Evolutionary conservation across 257 asterid genomes (phyloP), one percentile per base, ranked within the genome.

Genomic region (Eustoma russellianum): DNA sequence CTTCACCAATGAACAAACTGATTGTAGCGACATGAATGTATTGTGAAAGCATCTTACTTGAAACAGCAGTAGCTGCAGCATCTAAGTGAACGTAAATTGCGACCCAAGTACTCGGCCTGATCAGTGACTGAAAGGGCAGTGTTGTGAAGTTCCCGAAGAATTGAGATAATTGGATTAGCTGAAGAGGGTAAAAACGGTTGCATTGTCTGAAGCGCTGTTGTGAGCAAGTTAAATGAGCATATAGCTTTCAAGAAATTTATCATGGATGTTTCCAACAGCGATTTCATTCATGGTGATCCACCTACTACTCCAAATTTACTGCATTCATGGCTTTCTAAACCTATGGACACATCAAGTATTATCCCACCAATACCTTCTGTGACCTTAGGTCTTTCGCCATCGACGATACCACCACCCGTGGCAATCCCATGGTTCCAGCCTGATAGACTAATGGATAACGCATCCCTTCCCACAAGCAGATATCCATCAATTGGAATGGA

Each of bases 281-380:
- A 79, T 12, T 81, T 63, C 61, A 73, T 70, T 41, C 85, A 70
- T 7, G 2, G 56, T 2, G 79, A 75, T 55, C 69, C 71, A 5
- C 62, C 71, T 9, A 52, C 80, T 40, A 53, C 79, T 10, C 7
- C 78, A 0, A 51, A 69, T 3, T 66, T 70, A 24, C 79, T 90
- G 16, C 96, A 96, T 16, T 91, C 95, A 0, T 90, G 96, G 94
- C 74, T 80, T 19, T 77, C 93, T 9, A 78, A 78, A 60, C 70
- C 95, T 1, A 67, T 71, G 56, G 38, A 80, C 16, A 48, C 79
- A 2, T 18, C 75, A 8, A 53, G 76, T 0, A 62, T 74, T 5
- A 54, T 75, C 33, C 81, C 88, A 1, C 52, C 59, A 0, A 68
- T 86, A 0, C 97, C 95, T 4, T 81, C 96, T 0, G 96, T 83